Conservation (phyloP, 768 basidiomycete species). For the Tricholoma flavovirens region DNA sequence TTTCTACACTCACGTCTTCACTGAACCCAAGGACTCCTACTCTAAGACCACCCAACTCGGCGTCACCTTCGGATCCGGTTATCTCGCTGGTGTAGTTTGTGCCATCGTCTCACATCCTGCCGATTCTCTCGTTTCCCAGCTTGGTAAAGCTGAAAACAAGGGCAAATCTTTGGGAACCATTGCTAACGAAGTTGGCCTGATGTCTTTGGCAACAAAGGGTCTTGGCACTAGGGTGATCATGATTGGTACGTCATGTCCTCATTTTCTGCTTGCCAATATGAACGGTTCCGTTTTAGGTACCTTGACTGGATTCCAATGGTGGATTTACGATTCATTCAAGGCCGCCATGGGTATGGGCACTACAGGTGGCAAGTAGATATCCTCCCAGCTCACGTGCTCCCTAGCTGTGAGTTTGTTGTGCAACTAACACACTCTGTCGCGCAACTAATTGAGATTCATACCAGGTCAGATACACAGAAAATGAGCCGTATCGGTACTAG, state of each 20-base stretch:
- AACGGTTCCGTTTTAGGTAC: conserved; percentile 23
- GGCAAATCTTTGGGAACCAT: conserved; percentile 73
- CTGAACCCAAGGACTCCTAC: conserved; percentile 71
- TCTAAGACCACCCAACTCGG: conserved; percentile 82
- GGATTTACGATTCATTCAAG: conserved; percentile 92
- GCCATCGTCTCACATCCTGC: conserved; percentile 96
- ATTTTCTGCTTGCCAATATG: conserved; percentile 10
- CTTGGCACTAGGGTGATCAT: conserved; percentile 83
- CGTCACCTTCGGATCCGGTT: conserved; percentile 85
- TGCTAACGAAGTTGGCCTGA: conserved; percentile 62
- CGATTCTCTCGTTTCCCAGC: conserved; percentile 87
- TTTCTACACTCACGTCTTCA: conserved; percentile 87
- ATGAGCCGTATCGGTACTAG: neutral
- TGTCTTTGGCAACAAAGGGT: conserved; percentile 72
- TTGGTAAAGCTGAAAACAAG: conserved; percentile 85
- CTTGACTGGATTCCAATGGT: conserved; percentile 82
- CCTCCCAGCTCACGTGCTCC: neutral
- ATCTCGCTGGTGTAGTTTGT: conserved; percentile 93
- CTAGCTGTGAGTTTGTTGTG: conserved; percentile 4
- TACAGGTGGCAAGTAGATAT: conserved; percentile 76
- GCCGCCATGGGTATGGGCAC: conserved; percentile 78
- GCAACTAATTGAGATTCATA: neutral
- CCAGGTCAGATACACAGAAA: neutral
- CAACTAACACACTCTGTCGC: neutral
- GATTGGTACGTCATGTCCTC: conserved; percentile 51